Conservation (phyloP, 768 basidiomycete species). For the Tylopilus sp. region DNA sequence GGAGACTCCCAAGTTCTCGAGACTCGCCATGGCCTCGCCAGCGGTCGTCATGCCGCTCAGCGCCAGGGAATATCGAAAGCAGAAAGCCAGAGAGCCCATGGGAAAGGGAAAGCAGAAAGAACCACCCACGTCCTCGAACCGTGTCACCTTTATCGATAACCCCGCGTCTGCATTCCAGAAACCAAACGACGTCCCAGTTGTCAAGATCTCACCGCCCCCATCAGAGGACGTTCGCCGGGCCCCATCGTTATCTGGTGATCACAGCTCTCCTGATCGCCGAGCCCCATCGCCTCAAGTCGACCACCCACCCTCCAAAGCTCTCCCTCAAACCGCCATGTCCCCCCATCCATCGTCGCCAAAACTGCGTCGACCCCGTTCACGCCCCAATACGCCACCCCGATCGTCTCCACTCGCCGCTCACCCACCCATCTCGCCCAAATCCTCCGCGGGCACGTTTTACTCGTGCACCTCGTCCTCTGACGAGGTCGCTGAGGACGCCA, state of each 20-base stretch:
- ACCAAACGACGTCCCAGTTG: constrained; percentile 2
- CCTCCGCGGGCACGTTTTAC: constrained; percentile 26
- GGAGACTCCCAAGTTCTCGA: constrained; percentile 28
- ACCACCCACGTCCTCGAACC: neutral
- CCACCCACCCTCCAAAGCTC: neutral
- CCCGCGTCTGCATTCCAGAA: neutral
- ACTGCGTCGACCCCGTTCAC: constrained; percentile 15
- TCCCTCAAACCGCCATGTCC: constrained; percentile 4
- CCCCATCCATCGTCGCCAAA: constrained; percentile 3
- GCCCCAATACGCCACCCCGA: constrained; percentile 17
- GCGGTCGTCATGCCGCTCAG: constrained; percentile 31
- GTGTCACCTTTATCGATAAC: constrained; percentile 15
- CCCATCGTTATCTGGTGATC: neutral
- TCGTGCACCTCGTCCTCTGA: constrained; percentile 20
- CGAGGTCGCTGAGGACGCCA: constrained; percentile 8
- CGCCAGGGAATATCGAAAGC: constrained; percentile 26
- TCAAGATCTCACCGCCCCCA: constrained; percentile 17
- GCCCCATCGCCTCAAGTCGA: constrained; percentile 1
- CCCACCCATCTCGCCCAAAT: constrained; percentile 24
- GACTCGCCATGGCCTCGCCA: constrained; percentile 27
- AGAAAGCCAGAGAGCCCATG: constrained; percentile 8
- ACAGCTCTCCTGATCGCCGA: neutral
- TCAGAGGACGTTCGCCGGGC: neutral
- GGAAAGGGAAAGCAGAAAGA: constrained; percentile 12
- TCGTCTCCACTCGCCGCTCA: constrained; percentile 10